Evolutionary conservation across 345 rosid species (phyloP).

Genomic region (Gossypium rotundifolium): DNA sequence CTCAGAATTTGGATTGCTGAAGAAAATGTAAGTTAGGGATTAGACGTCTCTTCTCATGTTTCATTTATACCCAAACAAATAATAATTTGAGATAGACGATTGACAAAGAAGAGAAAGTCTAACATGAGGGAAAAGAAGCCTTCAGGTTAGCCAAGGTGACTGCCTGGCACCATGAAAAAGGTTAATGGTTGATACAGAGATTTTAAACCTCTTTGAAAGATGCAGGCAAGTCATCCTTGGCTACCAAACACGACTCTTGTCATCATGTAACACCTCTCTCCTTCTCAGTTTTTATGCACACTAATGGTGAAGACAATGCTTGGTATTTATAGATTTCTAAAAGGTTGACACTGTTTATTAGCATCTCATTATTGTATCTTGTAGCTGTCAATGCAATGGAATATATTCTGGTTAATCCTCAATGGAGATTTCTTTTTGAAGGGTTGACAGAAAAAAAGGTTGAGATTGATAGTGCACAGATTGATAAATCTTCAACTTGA

Average conservation of each 20-base stretch:
- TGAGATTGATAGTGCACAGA: neutral
- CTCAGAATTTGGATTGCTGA: no score
- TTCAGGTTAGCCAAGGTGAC: conserved; percentile 18
- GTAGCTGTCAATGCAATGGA: neutral
- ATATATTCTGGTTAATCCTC: conserved; percentile 1
- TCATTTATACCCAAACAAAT: no score
- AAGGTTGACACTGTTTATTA: neutral
- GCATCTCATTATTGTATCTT: neutral
- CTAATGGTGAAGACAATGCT: neutral
- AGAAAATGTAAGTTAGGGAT: no score
- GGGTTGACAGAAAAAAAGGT: no score
- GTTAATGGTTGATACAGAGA: neutral
- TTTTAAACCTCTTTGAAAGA: neutral
- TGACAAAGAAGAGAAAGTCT: conserved; percentile 6
- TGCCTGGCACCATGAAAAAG: conserved; percentile 9
- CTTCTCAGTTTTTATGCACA: neutral
- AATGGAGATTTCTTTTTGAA: neutral
- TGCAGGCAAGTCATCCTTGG: conserved; percentile 61
- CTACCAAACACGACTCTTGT: conserved; percentile 29
- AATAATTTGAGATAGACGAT: neutral
- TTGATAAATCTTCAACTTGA: neutral
- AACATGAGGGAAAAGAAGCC: conserved; percentile 15
- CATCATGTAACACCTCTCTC: conserved; percentile 40
- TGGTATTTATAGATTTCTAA: neutral
- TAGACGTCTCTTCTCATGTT: no score